Percentiles rank a stretch among this genome's conserved stretches.
Conservation (phyloP, 1,284 basidiomycete species). For the Anthracocystis panici-leucophaei region DNA sequence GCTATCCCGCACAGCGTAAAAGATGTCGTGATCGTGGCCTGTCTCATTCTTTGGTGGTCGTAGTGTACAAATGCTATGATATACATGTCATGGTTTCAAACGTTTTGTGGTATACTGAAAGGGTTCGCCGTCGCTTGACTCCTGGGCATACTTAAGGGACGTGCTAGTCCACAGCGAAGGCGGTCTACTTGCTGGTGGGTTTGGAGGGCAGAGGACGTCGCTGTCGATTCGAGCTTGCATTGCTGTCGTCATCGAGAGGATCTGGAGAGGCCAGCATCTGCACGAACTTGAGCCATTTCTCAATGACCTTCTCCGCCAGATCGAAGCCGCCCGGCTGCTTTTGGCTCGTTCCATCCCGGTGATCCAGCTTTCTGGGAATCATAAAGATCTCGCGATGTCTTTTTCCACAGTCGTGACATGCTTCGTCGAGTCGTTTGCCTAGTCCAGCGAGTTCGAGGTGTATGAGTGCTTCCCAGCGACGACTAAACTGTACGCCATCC, state of each 20-base stretch:
- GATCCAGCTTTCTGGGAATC: constrained; percentile 21
- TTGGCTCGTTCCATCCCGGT: background rate
- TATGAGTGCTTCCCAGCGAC: constrained; percentile 54
- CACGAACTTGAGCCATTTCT: constrained; percentile 48
- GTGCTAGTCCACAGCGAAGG: too few relatives aligned
- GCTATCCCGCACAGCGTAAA: background rate
- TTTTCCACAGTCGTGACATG: constrained; percentile 46
- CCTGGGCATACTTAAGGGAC: too few relatives aligned
- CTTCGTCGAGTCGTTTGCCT: constrained; percentile 28
- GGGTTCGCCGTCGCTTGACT: too few relatives aligned
- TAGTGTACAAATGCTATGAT: background rate
- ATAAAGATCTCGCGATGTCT: constrained; percentile 58
- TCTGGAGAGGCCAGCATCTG: constrained; percentile 8
- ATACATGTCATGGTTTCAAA: background rate
- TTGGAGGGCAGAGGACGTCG: too few relatives aligned
- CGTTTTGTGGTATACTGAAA: too few relatives aligned
- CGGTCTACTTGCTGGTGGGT: too few relatives aligned
- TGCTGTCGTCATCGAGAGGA: too few relatives aligned
- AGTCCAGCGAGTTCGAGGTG: constrained; percentile 48
- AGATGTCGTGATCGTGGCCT: background rate
- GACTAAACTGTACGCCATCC: constrained; percentile 31
- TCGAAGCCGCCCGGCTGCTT: constrained; percentile 24
- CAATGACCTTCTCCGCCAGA: constrained; percentile 12
- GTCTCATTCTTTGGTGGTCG: background rate
- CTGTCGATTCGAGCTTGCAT: too few relatives aligned